Evolutionary conservation across 2,329 filamentous ascomycete genomes (phyloP).

Genomic region (Mycocentrospora acerina): DNA sequence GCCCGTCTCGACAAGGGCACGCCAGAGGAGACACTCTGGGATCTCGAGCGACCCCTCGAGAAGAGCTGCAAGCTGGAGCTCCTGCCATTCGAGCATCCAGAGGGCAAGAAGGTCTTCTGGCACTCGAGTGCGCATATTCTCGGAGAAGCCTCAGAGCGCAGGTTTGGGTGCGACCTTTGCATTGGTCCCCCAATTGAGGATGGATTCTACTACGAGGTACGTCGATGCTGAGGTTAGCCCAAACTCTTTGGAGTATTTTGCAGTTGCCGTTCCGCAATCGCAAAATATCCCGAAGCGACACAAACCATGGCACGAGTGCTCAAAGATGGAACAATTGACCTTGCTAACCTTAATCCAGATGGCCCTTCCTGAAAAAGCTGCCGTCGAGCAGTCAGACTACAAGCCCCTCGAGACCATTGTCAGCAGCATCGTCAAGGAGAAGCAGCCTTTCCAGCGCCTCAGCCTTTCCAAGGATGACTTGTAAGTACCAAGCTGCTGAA

Average conservation of each 20-base stretch:
- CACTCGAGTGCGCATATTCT: slow-evolving; percentile 94
- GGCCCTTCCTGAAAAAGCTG: slow-evolving; percentile 71
- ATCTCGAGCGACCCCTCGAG: slow-evolving; percentile 87
- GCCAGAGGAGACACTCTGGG: slow-evolving; percentile 80
- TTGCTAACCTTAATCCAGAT: slow-evolving; percentile 52
- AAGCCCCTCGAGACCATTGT: slow-evolving; percentile 81
- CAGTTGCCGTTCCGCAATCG: too few species aligned
- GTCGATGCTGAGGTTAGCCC: neutral
- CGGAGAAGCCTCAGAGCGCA: slow-evolving; percentile 88
- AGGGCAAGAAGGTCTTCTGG: slow-evolving; percentile 96
- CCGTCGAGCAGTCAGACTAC: slow-evolving; percentile 76
- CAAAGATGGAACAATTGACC: neutral
- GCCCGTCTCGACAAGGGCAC: slow-evolving; percentile 75
- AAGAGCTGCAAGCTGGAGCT: slow-evolving; percentile 82
- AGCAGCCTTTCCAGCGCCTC: slow-evolving; percentile 90
- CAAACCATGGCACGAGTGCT: too few species aligned
- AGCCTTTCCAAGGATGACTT: slow-evolving; percentile 88
- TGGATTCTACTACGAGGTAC: slow-evolving; percentile 87
- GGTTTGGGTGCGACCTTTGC: slow-evolving; percentile 88
- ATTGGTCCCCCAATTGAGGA: slow-evolving; percentile 90
- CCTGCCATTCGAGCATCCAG: slow-evolving; percentile 72
- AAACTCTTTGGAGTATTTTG: too few species aligned
- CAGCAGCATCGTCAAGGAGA: slow-evolving; percentile 87
- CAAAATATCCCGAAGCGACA: too few species aligned
- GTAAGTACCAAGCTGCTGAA: slow-evolving; percentile 10